Evolutionary conservation across 78 protist species (phyloP).

Genomic region (Cavenderia fasciculata): DNA sequence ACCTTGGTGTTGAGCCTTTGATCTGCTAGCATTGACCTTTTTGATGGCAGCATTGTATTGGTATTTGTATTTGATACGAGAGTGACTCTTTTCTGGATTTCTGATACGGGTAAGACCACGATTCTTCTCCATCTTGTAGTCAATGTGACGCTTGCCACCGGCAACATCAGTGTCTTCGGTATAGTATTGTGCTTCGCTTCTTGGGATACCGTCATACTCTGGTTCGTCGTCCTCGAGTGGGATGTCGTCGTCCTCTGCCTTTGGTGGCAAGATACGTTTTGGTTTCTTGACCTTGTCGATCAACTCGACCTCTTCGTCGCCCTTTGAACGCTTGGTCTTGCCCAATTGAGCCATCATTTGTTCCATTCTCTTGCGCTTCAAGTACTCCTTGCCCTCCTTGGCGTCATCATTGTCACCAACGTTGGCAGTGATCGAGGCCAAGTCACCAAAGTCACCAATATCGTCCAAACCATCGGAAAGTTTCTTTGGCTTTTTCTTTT

Average conservation of each 20-base stretch:
- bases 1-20: constrained; percentile 30
- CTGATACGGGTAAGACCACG: constrained; percentile 61
- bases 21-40: not conserved
- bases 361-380: constrained; percentile 66
- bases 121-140: constrained; percentile 32
- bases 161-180: not conserved
- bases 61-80: constrained; percentile 38
- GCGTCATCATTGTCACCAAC: constrained; percentile 10
- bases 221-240: not conserved
- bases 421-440: too few relatives aligned
- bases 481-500: constrained; percentile 23
- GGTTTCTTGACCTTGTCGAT: not conserved
- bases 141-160: constrained; percentile 52
- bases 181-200: not conserved
- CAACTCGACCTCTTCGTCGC: not conserved
- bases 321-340: not conserved
- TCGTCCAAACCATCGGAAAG: constrained; percentile 50
- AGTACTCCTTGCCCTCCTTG: constrained; percentile 11
- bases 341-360: not conserved
- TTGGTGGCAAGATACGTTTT: too few relatives aligned
- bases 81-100: constrained; percentile 23
- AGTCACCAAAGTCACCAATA: constrained; percentile 26
- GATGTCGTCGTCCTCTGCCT: not conserved
- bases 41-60: constrained; percentile 32
- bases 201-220: constrained; percentile 54